A percentile compares a stretch with the other conserved stretches of the same genome.
phyloP scores from a whole-genome alignment of 495 filamentous ascomycete species.

The Lineolata rhizophorae region DNA sequence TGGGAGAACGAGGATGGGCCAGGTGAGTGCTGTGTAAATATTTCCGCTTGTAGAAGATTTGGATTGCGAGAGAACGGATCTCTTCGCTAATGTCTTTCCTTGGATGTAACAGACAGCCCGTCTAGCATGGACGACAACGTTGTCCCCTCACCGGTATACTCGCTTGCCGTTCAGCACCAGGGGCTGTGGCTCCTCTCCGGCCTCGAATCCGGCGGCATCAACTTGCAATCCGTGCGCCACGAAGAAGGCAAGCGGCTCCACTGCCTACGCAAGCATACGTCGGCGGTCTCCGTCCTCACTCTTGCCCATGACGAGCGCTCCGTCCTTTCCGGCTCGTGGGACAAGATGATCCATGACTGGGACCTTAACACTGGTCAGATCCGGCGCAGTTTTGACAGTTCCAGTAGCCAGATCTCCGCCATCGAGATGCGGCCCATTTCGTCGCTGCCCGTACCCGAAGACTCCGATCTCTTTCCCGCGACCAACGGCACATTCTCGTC shows the following conservation, averaged over 20 bases:
- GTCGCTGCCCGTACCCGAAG: conserved; percentile 47
- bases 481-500: conserved; percentile 46
- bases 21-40: conserved; percentile 4
- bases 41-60: too few species aligned
- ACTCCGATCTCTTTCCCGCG: conserved; percentile 30
- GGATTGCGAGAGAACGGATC: too few species aligned
- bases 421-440: conserved; percentile 71
- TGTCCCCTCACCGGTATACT: conserved; percentile 96
- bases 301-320: conserved; percentile 70
- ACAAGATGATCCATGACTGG: conserved; percentile 86
- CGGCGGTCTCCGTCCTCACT: conserved; percentile 73
- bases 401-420: conserved; percentile 65
- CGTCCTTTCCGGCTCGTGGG: conserved; percentile 87
- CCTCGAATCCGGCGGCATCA: conserved; percentile 76
- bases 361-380: conserved; percentile 75
- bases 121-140: too few species aligned
- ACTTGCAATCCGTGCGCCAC: conserved; percentile 83
- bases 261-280: conserved; percentile 63
- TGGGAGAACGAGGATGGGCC: conserved; percentile 65
- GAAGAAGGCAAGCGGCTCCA: conserved; percentile 80
- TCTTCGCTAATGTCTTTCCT: too few species aligned
- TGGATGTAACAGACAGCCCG: too few species aligned
- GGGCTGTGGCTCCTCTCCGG: conserved; percentile 82
- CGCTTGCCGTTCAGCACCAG: conserved; percentile 71
- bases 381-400: conserved; percentile 49